Percentiles rank a stretch among this genome's conserved stretches.
phyloP scores from a whole-genome alignment of 2,329 filamentous ascomycete genomes.

The Lojkania enalia region DNA sequence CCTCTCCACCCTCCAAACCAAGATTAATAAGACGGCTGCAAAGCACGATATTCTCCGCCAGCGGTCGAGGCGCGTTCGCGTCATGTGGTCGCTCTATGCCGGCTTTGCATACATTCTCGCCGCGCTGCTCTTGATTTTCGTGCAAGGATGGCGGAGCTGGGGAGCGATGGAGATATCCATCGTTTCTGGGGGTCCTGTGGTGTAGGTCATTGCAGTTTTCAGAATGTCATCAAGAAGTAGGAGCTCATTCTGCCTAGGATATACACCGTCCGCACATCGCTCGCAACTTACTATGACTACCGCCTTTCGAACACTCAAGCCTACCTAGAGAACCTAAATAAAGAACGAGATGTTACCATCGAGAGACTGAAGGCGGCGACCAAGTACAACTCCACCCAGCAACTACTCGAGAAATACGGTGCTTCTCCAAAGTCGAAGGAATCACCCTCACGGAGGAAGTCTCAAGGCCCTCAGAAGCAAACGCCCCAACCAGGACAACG shows the following conservation, averaged over 20 bases:
- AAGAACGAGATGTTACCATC: constrained; percentile 83
- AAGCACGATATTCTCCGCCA: constrained; percentile 74
- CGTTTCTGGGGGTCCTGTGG: constrained; percentile 74
- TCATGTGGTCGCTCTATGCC: constrained; percentile 87
- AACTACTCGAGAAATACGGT: constrained; percentile 93
- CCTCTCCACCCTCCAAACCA: constrained; percentile 76
- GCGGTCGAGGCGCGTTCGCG: constrained; percentile 75
- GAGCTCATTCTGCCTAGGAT: constrained; percentile 62
- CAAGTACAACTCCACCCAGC: constrained; percentile 91
- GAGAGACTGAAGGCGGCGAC: constrained; percentile 93
- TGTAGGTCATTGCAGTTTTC: constrained; percentile 57
- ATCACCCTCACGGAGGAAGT: constrained; percentile 42
- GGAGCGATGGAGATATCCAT: constrained; percentile 76
- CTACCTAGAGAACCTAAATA: constrained; percentile 73
- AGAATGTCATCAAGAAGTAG: not conserved
- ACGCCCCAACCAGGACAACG: constrained; percentile 42
- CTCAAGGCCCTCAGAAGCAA: constrained; percentile 35
- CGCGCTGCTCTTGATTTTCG: constrained; percentile 76
- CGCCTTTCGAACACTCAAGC: constrained; percentile 71
- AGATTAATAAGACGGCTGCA: constrained; percentile 75
- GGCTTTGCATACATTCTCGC: constrained; percentile 89
- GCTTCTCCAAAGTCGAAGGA: constrained; percentile 53
- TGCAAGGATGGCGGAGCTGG: constrained; percentile 82
- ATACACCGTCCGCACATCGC: constrained; percentile 68
- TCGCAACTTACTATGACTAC: constrained; percentile 77